Evolutionary conservation across 192 early-diverging fungal genomes (phyloP).

Genomic region (Diversispora eburnea): DNA sequence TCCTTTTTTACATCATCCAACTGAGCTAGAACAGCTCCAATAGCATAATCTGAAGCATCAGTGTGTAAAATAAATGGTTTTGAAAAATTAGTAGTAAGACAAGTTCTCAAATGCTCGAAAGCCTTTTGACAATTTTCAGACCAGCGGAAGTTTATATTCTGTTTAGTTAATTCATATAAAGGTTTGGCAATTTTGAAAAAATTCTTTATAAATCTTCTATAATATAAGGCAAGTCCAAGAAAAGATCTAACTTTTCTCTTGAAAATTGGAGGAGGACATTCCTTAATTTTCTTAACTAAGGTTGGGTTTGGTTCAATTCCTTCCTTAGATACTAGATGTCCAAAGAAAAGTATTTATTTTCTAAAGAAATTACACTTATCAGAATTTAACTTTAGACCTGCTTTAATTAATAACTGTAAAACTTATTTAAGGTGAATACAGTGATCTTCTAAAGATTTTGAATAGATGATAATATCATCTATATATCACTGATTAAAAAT

Average conservation of each 20-base stretch:
- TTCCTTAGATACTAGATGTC: neutral
- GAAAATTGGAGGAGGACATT: neutral
- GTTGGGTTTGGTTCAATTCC: neutral
- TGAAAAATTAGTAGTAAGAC: neutral
- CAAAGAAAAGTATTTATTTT: neutral
- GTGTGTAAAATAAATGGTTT: neutral
- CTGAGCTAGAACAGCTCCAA: neutral
- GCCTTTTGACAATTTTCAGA: neutral
- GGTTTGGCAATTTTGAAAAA: neutral
- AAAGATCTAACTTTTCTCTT: neutral
- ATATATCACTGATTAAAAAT: too few relatives aligned
- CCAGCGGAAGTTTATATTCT: neutral
- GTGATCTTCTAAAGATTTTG: slow-evolving; percentile 29
- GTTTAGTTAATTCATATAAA: neutral
- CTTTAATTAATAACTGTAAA: neutral
- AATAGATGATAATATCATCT: slow-evolving; percentile 29
- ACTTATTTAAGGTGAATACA: neutral
- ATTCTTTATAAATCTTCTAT: neutral
- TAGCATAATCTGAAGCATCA: neutral
- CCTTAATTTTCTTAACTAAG: neutral
- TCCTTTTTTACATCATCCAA: neutral
- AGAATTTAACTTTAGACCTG: neutral
- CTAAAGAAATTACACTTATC: neutral
- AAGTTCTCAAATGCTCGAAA: neutral
- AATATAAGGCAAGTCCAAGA: neutral